Evolutionary conservation across 805 yeast species (phyloP).

Genomic region (Metschnikowia gruessii): DNA sequence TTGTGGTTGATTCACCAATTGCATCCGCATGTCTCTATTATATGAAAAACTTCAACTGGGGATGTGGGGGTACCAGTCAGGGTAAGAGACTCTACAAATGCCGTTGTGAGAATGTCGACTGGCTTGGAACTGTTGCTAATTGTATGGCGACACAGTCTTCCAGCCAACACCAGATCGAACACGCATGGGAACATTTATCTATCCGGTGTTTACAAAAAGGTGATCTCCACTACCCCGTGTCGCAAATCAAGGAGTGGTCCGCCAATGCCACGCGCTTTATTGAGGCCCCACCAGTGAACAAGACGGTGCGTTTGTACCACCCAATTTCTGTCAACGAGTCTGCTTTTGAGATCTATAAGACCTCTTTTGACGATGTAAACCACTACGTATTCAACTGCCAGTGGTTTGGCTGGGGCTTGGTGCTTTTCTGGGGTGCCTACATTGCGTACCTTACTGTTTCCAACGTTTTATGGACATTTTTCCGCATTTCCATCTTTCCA

Average conservation of each 20-base stretch:
- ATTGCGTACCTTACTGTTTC: conserved; percentile 13
- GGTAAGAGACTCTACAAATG: conserved; percentile 19
- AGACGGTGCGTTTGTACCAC: conserved; percentile 7
- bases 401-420: conserved; percentile 23
- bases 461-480: conserved; percentile 11
- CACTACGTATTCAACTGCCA: conserved; percentile 21
- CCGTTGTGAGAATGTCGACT: conserved; percentile 19
- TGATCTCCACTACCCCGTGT: conserved; percentile 11
- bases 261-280: conserved; percentile 17
- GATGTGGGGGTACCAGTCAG: conserved; percentile 22
- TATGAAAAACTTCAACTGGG: conserved; percentile 21
- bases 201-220: conserved; percentile 18
- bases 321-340: conserved; percentile 16
- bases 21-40: conserved; percentile 21
- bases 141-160: conserved; percentile 19
- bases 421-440: conserved; percentile 16
- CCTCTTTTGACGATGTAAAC: conserved; percentile 18
- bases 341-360: conserved; percentile 10
- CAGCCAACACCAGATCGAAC: conserved; percentile 4
- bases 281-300: conserved; percentile 12
- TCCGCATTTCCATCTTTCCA: conserved; percentile 14
- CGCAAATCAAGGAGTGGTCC: conserved; percentile 10
- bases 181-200: conserved; percentile 18
- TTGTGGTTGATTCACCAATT: conserved; percentile 18
- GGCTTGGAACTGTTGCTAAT: conserved; percentile 20